These are phyloP conservation scores for Apiotrichum mycotoxinovorans DNA, from an alignment of 1,284 basidiomycete genomes.

Conservation along the genomic window DNA sequence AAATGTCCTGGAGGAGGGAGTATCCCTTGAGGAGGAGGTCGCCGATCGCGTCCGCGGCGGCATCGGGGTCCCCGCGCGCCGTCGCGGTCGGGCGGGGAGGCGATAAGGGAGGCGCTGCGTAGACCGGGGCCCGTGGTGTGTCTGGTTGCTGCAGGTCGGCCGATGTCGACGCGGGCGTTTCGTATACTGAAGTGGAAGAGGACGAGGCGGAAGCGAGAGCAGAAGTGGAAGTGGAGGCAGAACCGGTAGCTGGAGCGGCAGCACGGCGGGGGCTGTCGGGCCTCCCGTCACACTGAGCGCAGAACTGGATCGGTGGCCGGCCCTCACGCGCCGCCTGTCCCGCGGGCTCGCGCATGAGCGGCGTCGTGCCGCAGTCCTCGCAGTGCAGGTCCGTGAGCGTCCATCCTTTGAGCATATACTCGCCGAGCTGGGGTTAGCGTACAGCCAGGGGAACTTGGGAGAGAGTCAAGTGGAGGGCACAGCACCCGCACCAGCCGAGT, in stretches of 20 bases:
- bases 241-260: neutral
- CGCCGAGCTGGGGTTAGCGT: conserved; percentile 43
- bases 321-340: conserved; percentile 28
- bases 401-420: conserved; percentile 52
- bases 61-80: conserved; percentile 21
- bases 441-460: no score
- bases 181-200: no score
- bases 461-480: no score
- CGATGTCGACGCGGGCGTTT: neutral
- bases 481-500: no score
- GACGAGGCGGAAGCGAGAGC: no score
- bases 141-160: neutral
- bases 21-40: conserved; percentile 44
- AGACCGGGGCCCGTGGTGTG: neutral
- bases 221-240: neutral
- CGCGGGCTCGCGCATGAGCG: conserved; percentile 47
- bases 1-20: conserved; percentile 40
- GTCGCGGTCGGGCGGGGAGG: conserved; percentile 2
- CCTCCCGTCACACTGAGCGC: conserved; percentile 49
- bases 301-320: conserved; percentile 44
- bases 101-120: neutral
- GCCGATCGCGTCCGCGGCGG: conserved; percentile 39
- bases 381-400: conserved; percentile 49
- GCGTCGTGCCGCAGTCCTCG: conserved; percentile 38
- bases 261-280: conserved; percentile 12